Evolutionary conservation across 228 moss, liverwort and hornwort genomes (phyloP).

Genomic region (Sphagnum fallax): DNA sequence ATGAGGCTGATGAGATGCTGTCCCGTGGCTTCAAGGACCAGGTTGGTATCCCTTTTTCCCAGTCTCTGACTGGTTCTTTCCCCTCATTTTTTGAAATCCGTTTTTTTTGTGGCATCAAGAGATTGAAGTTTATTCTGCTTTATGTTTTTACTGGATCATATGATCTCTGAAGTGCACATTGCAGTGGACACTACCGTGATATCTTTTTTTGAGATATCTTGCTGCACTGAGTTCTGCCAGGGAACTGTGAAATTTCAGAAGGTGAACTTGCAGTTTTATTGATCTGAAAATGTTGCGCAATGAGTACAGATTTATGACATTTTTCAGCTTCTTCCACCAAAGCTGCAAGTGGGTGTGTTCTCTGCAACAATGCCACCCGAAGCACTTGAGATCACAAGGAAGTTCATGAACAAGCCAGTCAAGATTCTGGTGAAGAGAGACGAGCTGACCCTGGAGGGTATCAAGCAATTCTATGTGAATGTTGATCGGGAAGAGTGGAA

Average conservation of each 20-base stretch:
- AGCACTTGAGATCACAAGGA: slow-evolving; percentile 6
- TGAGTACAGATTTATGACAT: slow-evolving; percentile 6
- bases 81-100: background rate
- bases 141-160: too few species aligned
- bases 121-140: too few species aligned
- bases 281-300: background rate
- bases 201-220: too few species aligned
- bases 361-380: slow-evolving; percentile 6
- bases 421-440: slow-evolving; percentile 9
- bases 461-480: slow-evolving; percentile 5
- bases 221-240: too few species aligned
- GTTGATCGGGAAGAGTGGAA: background rate
- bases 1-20: slow-evolving; percentile 10
- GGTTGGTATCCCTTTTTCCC: background rate
- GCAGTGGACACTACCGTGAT: too few species aligned
- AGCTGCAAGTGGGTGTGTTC: slow-evolving; percentile 9
- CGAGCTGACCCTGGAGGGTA: slow-evolving; percentile 5
- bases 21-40: slow-evolving; percentile 7
- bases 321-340: slow-evolving; percentile 8
- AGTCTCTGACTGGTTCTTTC: background rate
- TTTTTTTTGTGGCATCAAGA: background rate
- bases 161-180: too few species aligned
- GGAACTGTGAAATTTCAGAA: background rate
- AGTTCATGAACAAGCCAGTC: slow-evolving; percentile 8
- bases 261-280: background rate